These are phyloP conservation scores for Schizonepeta tenuifolia DNA, from an alignment of 257 asterid species.

Conservation along the genomic window DNA sequence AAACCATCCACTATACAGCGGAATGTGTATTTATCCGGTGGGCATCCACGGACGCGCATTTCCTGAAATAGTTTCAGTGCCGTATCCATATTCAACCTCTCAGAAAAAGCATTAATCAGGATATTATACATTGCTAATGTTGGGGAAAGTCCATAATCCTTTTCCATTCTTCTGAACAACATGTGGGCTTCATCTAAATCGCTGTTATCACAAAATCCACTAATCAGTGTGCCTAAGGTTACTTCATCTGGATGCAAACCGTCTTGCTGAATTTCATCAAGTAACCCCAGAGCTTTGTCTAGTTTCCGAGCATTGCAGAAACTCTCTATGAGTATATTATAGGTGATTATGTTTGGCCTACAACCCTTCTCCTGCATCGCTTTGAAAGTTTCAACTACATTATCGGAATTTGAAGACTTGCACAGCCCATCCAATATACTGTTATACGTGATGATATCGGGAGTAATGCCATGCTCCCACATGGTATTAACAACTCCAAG, in stretches of 20 bases:
- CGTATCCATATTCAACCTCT: slow-evolving; percentile 59
- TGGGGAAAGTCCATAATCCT: slow-evolving; percentile 54
- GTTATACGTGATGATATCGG: slow-evolving; percentile 86
- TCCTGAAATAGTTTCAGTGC: slow-evolving; percentile 62
- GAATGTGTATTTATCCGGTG: slow-evolving; percentile 71
- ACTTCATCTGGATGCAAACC: slow-evolving; percentile 74
- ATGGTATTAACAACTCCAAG: slow-evolving; percentile 68
- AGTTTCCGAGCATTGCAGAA: slow-evolving; percentile 67
- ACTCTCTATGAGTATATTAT: slow-evolving; percentile 83
- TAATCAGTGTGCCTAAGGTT: slow-evolving; percentile 73
- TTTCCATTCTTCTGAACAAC: slow-evolving; percentile 66
- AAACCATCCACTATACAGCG: slow-evolving; percentile 82
- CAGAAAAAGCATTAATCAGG: slow-evolving; percentile 66
- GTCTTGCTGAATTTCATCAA: slow-evolving; percentile 61
- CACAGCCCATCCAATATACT: slow-evolving; percentile 82
- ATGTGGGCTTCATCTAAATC: slow-evolving; percentile 67
- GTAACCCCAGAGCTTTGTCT: slow-evolving; percentile 59
- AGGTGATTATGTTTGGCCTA: slow-evolving; percentile 71
- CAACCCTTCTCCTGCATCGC: slow-evolving; percentile 82
- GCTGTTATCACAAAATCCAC: slow-evolving; percentile 70
- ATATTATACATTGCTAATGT: slow-evolving; percentile 70
- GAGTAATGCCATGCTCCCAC: slow-evolving; percentile 71
- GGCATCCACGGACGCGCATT: slow-evolving; percentile 54
- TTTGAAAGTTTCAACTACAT: slow-evolving; percentile 76
- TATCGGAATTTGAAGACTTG: slow-evolving; percentile 65